Evolutionary conservation across 345 rosid genomes (phyloP).

Genomic region (Noccaea bulbosa): DNA sequence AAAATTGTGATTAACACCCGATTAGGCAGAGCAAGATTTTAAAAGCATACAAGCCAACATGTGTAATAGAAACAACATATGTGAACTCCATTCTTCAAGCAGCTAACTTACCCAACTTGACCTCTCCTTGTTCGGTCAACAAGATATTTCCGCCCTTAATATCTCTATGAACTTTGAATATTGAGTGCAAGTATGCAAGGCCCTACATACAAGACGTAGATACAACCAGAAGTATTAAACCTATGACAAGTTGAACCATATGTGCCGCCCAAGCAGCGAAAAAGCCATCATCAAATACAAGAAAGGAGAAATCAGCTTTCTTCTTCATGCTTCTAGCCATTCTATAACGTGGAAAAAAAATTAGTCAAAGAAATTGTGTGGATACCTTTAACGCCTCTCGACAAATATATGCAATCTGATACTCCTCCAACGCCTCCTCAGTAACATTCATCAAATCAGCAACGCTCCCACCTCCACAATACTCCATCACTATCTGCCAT

Average conservation of each 20-base stretch:
- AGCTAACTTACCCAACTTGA: slow-evolving; percentile 87
- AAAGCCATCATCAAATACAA: slow-evolving; percentile 19
- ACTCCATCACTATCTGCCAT: slow-evolving; percentile 99
- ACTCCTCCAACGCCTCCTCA: slow-evolving; percentile 91
- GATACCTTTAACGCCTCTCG: slow-evolving; percentile 92
- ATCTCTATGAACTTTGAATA: slow-evolving; percentile 98
- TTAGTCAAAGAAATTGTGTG: slow-evolving; percentile 2
- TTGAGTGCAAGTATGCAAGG: slow-evolving; percentile 94
- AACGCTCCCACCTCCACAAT: slow-evolving; percentile 99
- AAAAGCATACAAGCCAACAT: slow-evolving; percentile 15
- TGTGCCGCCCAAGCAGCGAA: slow-evolving; percentile 15
- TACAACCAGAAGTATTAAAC: slow-evolving; percentile 29
- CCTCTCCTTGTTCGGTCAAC: slow-evolving; percentile 98
- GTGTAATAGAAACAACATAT: slow-evolving; percentile 18
- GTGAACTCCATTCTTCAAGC: slow-evolving; percentile 12
- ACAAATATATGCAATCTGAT: slow-evolving; percentile 94
- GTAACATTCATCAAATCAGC: slow-evolving; percentile 93
- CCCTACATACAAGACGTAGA: slow-evolving; percentile 63
- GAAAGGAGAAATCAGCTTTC: slow-evolving; percentile 26
- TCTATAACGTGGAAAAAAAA: slow-evolving; percentile 22
- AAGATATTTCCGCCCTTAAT: slow-evolving; percentile 98
- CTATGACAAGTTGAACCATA: slow-evolving; percentile 22
- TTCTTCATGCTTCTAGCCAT: slow-evolving; percentile 30
- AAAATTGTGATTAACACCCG: neutral
- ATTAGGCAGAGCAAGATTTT: slow-evolving; percentile 19